A percentile compares a stretch with the other conserved stretches of the same genome.
phyloP scores from a whole-genome alignment of 768 basidiomycete species.

The Tubosaeta brunneosetosa region DNA sequence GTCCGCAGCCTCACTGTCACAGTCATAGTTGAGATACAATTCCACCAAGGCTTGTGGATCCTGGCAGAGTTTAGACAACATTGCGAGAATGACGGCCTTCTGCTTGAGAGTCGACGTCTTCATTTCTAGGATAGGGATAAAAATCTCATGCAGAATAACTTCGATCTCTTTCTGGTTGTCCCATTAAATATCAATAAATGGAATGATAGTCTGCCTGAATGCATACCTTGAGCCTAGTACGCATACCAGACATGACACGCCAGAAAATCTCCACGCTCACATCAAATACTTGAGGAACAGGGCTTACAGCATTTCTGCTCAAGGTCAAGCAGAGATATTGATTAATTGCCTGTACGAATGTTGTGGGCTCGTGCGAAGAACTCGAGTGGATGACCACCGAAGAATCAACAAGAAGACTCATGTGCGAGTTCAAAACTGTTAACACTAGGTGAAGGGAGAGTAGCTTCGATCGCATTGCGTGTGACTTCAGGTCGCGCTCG shows the following conservation, averaged over 20 bases:
- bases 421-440: conserved; percentile 86
- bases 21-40: conserved; percentile 98
- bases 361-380: conserved; percentile 80
- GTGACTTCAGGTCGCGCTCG: conserved; percentile 93
- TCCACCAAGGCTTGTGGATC: conserved; percentile 98
- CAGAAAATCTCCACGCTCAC: conserved; percentile 98
- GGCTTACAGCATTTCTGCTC: conserved; percentile 92
- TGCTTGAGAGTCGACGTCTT: conserved; percentile 92
- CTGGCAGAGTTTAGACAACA: conserved; percentile 84
- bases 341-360: conserved; percentile 89
- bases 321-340: conserved; percentile 92
- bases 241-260: conserved; percentile 90
- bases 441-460: conserved; percentile 92
- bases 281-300: conserved; percentile 96
- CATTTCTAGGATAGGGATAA: conserved; percentile 98
- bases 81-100: conserved; percentile 86
- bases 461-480: conserved; percentile 95
- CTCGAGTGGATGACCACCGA: conserved; percentile 88
- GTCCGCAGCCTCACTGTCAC: conserved; percentile 88
- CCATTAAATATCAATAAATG: conserved; percentile 6
- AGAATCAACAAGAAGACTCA: conserved; percentile 85
- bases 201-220: neutral
- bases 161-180: conserved; percentile 91
- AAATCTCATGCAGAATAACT: conserved; percentile 97
- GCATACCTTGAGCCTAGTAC: conserved; percentile 88